phyloP scores from a whole-genome alignment of 75 land plant species.

The Sequoia sempervirens region DNA sequence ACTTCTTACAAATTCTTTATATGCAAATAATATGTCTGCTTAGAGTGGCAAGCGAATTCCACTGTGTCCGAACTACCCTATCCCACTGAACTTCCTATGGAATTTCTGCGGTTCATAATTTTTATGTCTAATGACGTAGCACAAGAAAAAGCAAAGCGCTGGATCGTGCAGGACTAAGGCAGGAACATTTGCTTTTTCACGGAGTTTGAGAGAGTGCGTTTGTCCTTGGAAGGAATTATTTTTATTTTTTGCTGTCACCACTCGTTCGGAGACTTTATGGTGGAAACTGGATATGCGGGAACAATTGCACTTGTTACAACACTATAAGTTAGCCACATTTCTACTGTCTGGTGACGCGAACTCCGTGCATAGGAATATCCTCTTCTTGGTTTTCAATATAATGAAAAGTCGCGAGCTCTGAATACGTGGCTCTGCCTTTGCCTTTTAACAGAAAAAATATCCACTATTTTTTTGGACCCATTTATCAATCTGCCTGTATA shows the following conservation, averaged over 20 bases:
- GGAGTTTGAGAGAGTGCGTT: background rate
- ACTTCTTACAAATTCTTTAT: background rate
- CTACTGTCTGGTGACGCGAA: too few relatives aligned
- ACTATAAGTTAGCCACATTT: too few relatives aligned
- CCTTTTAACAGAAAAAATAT: too few relatives aligned
- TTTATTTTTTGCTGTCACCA: background rate
- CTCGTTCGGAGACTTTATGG: background rate
- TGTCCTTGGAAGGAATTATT: background rate
- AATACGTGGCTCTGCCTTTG: too few relatives aligned
- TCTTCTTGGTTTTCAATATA: too few relatives aligned
- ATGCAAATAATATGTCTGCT: background rate
- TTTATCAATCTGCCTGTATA: too few relatives aligned
- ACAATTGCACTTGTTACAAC: too few relatives aligned
- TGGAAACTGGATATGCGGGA: too few relatives aligned
- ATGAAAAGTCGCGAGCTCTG: too few relatives aligned
- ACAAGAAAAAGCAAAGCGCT: background rate
- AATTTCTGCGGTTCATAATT: too few relatives aligned
- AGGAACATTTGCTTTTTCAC: background rate
- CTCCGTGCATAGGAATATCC: too few relatives aligned
- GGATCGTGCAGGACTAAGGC: background rate
- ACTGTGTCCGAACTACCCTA: background rate
- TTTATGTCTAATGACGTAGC: background rate
- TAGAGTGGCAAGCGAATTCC: background rate
- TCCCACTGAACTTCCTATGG: background rate
- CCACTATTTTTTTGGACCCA: too few relatives aligned